Evolutionary conservation across 2,329 filamentous ascomycete genomes (phyloP).

Genomic region (Cadophora gregata): DNA sequence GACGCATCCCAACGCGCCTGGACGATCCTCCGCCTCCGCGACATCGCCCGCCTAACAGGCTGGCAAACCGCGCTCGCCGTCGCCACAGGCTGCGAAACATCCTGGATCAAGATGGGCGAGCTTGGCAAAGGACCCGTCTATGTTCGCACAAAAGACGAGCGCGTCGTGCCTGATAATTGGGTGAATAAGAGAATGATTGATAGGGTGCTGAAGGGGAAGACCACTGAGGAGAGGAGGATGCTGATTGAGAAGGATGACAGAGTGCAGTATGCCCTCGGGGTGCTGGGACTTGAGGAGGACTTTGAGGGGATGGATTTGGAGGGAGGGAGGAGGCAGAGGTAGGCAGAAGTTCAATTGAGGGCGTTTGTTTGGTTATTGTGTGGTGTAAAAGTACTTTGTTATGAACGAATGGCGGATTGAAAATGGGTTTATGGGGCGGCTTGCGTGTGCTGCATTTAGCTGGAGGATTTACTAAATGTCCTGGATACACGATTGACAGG

Average conservation of each 20-base stretch:
- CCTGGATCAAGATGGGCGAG: constrained; percentile 78
- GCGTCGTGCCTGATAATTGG: constrained; percentile 50
- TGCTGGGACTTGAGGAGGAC: constrained; percentile 80
- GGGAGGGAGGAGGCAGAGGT: not conserved
- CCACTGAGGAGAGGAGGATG: constrained; percentile 57
- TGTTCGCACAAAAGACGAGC: constrained; percentile 52
- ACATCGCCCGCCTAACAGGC: constrained; percentile 80
- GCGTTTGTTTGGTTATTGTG: not conserved
- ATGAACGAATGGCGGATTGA: no score
- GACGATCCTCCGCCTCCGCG: constrained; percentile 75
- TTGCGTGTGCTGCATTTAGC: constrained; percentile 10
- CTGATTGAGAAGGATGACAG: constrained; percentile 67
- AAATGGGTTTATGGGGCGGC: not conserved
- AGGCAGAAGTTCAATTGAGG: not conserved
- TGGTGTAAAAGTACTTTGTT: not conserved
- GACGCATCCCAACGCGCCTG: constrained; percentile 76
- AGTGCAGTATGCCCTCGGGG: constrained; percentile 77
- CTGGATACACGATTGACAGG: not conserved
- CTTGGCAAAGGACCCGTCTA: constrained; percentile 81
- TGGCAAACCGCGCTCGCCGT: constrained; percentile 87
- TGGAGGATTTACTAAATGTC: not conserved
- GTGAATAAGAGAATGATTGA: constrained; percentile 58
- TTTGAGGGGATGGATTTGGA: constrained; percentile 66
- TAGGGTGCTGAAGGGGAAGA: constrained; percentile 54
- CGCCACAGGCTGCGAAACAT: constrained; percentile 80